These are phyloP conservation scores for Cicer cuneatum DNA, from an alignment of 306 rosid genomes.

Conservation along the genomic window DNA sequence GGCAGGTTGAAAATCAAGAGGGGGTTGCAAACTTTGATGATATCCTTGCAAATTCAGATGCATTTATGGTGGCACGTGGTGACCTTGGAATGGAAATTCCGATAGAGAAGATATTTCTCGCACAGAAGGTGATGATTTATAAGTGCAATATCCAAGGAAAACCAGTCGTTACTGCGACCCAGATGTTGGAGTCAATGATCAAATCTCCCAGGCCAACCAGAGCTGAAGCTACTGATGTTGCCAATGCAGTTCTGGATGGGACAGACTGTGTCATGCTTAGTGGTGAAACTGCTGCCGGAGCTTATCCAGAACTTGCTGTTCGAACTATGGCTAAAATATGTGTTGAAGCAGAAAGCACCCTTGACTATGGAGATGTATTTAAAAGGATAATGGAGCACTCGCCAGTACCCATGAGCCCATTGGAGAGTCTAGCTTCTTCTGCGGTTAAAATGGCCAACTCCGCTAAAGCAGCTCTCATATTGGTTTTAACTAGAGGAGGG, in stretches of 20 bases:
- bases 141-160: constrained; percentile 99
- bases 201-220: constrained; percentile 55
- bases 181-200: constrained; percentile 68
- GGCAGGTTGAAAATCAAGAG: constrained; percentile 96
- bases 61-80: constrained; percentile 98
- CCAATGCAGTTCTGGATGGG: constrained; percentile 86
- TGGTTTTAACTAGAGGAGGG: constrained; percentile 78
- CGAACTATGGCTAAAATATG: constrained; percentile 86
- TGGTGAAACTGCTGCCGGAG: constrained; percentile 96
- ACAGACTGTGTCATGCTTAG: constrained; percentile 95
- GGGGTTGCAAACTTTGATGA: constrained; percentile 99
- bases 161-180: constrained; percentile 98
- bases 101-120: constrained; percentile 94
- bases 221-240: constrained; percentile 57
- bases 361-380: constrained; percentile 77
- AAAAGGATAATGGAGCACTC: constrained; percentile 88
- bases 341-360: constrained; percentile 80
- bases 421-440: constrained; percentile 90
- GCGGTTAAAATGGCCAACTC: constrained; percentile 88
- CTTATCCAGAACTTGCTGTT: constrained; percentile 88
- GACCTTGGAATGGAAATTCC: constrained; percentile 99
- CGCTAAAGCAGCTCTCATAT: constrained; percentile 73
- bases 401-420: constrained; percentile 86
- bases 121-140: constrained; percentile 98
- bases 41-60: constrained; percentile 92